Evolutionary conservation across 805 yeast species (phyloP).

Genomic region (Lipomyces spencermartinsiae): DNA sequence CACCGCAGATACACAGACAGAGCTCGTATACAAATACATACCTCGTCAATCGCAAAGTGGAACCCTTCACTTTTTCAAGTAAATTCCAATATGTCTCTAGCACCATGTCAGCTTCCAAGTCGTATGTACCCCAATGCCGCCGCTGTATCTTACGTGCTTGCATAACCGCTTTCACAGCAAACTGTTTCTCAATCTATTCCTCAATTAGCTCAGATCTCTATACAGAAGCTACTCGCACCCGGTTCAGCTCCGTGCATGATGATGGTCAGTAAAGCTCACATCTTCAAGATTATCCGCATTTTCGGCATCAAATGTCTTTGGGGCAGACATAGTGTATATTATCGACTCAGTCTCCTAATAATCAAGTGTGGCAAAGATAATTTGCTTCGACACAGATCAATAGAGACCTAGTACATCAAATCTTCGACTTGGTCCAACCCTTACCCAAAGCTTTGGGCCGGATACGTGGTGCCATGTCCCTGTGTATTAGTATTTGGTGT

Average conservation of each 20-base stretch:
- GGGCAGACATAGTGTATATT: constrained; percentile 15
- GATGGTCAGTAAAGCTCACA: constrained; percentile 34
- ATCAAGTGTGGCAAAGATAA: too few relatives aligned
- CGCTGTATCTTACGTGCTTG: constrained; percentile 65
- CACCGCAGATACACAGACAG: too few relatives aligned
- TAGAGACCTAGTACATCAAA: not conserved
- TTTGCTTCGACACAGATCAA: not conserved
- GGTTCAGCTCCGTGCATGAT: not conserved
- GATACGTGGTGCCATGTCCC: too few relatives aligned
- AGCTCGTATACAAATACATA: constrained; percentile 6
- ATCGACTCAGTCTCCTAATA: not conserved
- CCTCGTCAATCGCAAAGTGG: constrained; percentile 63
- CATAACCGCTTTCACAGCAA: constrained; percentile 95
- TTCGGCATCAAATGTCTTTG: constrained; percentile 72
- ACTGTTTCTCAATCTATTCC: constrained; percentile 81
- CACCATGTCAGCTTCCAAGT: not conserved
- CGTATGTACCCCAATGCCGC: not conserved
- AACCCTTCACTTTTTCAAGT: constrained; percentile 75
- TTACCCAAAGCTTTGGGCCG: not conserved
- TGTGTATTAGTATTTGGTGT: too few relatives aligned
- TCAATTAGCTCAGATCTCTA: constrained; percentile 28
- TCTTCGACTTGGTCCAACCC: not conserved
- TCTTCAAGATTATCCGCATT: constrained; percentile 93
- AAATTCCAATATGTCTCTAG: constrained; percentile 83
- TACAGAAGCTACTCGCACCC: not conserved